Percentiles rank a stretch among this genome's conserved stretches.
Evolutionary conservation across 2,329 filamentous ascomycete genomes (phyloP).

Genomic region (Phialemoniopsis sp.): DNA sequence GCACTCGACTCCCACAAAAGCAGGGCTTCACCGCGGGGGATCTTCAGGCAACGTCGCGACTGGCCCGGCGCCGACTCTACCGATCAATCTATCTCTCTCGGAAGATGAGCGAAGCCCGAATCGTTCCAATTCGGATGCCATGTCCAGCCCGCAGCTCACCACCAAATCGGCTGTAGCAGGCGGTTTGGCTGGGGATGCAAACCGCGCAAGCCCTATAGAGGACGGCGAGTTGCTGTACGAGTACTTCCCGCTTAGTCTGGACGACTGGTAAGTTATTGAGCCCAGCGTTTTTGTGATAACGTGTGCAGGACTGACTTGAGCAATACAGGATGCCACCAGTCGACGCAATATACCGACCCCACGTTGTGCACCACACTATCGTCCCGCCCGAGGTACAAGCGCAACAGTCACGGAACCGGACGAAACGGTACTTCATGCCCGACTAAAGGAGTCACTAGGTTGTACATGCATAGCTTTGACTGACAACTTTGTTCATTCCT

Average conservation of each 20-base stretch:
- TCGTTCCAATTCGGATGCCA: slow-evolving; percentile 39
- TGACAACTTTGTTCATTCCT: too few species aligned
- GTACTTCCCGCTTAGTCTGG: slow-evolving; percentile 86
- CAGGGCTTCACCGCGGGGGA: not conserved
- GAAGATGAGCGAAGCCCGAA: slow-evolving; percentile 57
- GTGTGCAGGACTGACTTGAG: slow-evolving; percentile 9
- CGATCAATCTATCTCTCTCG: slow-evolving; percentile 51
- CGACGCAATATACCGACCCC: slow-evolving; percentile 84
- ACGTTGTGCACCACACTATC: slow-evolving; percentile 87
- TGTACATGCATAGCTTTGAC: too few species aligned
- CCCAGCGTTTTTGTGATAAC: not conserved
- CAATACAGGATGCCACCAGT: slow-evolving; percentile 71
- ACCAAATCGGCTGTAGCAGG: slow-evolving; percentile 17
- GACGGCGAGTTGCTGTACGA: slow-evolving; percentile 85
- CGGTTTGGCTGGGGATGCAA: slow-evolving; percentile 32
- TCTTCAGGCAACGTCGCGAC: slow-evolving; percentile 13
- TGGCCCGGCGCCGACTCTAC: slow-evolving; percentile 20
- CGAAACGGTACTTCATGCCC: slow-evolving; percentile 69
- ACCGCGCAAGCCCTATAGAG: slow-evolving; percentile 55
- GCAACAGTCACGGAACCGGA: slow-evolving; percentile 59
- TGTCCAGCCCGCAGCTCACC: slow-evolving; percentile 40
- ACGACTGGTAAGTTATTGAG: slow-evolving; percentile 64
- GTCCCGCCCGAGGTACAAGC: slow-evolving; percentile 67
- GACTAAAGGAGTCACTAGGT: slow-evolving; percentile 35
- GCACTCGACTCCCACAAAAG: slow-evolving; percentile 12